Percentiles rank a stretch among this genome's conserved stretches.
Evolutionary conservation across 495 filamentous ascomycete genomes (phyloP).

Genomic region (Chaetomium fimeti): DNA sequence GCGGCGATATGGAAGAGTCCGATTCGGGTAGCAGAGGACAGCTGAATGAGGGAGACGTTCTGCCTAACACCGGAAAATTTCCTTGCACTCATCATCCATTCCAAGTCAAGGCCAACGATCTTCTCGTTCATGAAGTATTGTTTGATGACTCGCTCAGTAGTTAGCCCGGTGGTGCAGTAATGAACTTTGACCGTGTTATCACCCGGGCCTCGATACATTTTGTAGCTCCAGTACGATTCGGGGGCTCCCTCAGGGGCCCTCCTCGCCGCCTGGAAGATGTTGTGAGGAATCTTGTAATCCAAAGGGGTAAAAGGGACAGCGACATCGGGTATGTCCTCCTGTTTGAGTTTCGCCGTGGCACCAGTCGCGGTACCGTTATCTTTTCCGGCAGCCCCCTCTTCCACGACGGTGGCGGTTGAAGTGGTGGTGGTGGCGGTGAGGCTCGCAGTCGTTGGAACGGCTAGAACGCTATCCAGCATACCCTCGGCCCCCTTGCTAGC

Average conservation of each 20-base stretch:
- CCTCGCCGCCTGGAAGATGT: slow-evolving; percentile 46
- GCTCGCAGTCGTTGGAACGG: not conserved
- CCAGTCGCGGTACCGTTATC: not conserved
- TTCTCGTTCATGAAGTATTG: slow-evolving; percentile 66
- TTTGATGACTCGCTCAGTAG: slow-evolving; percentile 62
- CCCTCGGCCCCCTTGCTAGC: not conserved
- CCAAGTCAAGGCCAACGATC: slow-evolving; percentile 80
- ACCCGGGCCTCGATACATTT: slow-evolving; percentile 54
- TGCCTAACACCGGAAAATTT: slow-evolving; percentile 50
- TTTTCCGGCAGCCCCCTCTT: not conserved
- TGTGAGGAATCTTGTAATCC: slow-evolving; percentile 47
- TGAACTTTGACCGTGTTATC: slow-evolving; percentile 59
- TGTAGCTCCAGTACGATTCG: slow-evolving; percentile 65
- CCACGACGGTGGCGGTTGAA: not conserved
- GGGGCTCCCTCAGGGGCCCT: slow-evolving; percentile 40
- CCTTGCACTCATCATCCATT: slow-evolving; percentile 65
- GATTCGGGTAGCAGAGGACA: slow-evolving; percentile 77
- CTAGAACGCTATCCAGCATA: not conserved
- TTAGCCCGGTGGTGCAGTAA: slow-evolving; percentile 67
- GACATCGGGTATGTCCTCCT: not conserved
- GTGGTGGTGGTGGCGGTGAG: not conserved
- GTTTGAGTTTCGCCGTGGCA: slow-evolving; percentile 5
- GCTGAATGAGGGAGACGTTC: slow-evolving; percentile 75
- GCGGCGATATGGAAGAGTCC: slow-evolving; percentile 75
- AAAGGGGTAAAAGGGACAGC: slow-evolving; percentile 40